These are phyloP conservation scores for Colletotrichum graminicola DNA, from an alignment of 2,329 filamentous ascomycete species.

Conservation along the genomic window DNA sequence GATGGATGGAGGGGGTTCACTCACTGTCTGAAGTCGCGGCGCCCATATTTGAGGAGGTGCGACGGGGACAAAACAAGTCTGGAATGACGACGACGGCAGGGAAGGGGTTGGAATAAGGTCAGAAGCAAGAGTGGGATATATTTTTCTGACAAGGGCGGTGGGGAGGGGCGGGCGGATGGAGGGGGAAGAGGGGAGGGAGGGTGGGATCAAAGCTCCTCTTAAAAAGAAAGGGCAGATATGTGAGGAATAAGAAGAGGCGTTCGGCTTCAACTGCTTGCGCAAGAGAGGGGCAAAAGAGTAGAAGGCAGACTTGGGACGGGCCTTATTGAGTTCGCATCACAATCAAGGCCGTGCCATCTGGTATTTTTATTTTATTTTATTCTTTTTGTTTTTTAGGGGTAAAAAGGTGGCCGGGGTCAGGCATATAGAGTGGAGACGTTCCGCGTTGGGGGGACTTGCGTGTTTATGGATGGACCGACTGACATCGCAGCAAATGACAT, in stretches of 20 bases:
- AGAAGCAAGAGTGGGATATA: constrained; percentile 16
- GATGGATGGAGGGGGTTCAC: constrained; percentile 11
- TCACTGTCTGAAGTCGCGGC: constrained; percentile 37
- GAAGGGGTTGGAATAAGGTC: neutral
- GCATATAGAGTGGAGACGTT: constrained; percentile 9
- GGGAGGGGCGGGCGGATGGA: neutral
- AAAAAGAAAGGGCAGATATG: neutral
- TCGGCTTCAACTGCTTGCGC: constrained; percentile 25
- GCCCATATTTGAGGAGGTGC: constrained; percentile 34
- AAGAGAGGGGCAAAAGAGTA: neutral
- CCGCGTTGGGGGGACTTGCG: neutral
- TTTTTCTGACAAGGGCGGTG: neutral
- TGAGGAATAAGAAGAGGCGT: constrained; percentile 6
- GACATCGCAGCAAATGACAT: constrained; percentile 38
- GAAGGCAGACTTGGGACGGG: constrained; percentile 11
- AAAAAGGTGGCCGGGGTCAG: constrained; percentile 18
- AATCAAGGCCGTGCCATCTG: constrained; percentile 22
- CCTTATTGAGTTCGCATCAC: constrained; percentile 40
- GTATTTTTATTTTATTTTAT: constrained; percentile 20
- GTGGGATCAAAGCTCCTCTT: constrained; percentile 4
- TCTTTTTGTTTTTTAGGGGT: constrained; percentile 28
- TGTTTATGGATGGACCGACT: constrained; percentile 16
- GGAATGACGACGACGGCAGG: constrained; percentile 20
- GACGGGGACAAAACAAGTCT: constrained; percentile 26
- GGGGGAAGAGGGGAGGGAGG: neutral